Evolutionary conservation across 768 basidiomycete genomes (phyloP), one percentile per base, ranked within the genome.

Genomic region (Russula foetens): DNA sequence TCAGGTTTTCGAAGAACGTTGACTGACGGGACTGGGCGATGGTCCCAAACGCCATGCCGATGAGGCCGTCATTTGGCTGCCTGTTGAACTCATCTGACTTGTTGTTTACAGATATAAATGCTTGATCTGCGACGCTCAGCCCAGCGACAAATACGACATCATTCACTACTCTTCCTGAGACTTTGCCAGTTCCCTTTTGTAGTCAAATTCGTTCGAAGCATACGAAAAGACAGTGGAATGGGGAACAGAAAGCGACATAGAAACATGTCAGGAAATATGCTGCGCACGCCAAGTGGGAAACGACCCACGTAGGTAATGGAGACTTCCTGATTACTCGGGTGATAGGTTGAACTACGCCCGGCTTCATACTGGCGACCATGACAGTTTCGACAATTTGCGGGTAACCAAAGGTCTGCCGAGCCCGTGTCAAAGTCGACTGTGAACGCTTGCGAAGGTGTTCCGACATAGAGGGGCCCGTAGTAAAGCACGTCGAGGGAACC

Each of bases 391-490:
- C 82, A 83, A 46, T 67, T 54, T 15, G 71, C 69, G 29, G 79
- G 75, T 21, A 79, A 69, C 82, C 85, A 88, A n/a, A 85, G 74
- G 68, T 89, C 87, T 35, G 81, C 75, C 7, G 82, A 84, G 52
- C 86, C 84, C 3, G 86, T 88, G 69, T 89, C 87, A 63, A 88
- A 73, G 69, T 85, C 81, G 35, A 88, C 76, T 2, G 76, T 73
- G 19, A 88, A 66, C 23, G 63, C 54, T 69, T 86, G 84, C 0
- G 72, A 64, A 1, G 80, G 79, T 19, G 82, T 82, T 11, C 87
- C 88, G 53, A 88, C 74, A 6, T 63, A 38, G 49, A 85, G 55
- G 9, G 68, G 60, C 2, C 78, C 80, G 56, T 78, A 82, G 67
- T 84, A 84, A 56, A 79, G 69, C 29, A 79, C 61, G 59, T 83